Base-by-base conservation (phyloP, 441 rosid genomes). In the Syzygium syzygioides region DNA sequence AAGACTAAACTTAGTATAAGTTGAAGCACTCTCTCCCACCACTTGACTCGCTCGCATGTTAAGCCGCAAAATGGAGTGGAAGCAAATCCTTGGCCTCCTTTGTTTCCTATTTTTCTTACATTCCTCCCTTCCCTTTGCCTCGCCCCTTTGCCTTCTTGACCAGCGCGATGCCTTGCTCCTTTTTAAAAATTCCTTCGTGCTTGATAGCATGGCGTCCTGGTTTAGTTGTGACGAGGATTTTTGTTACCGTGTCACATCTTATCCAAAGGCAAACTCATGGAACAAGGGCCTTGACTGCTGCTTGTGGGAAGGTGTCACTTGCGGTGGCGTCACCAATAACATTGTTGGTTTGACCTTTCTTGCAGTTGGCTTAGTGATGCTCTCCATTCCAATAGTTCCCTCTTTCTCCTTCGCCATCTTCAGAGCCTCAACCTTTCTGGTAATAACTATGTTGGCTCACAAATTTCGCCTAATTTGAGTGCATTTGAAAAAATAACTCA, bases 241-340 rank as follows among this genome's bases (percentile, higher is more conserved):
- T 18, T 18, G 19, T n/a, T 7, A 55, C 89, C 79, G 2, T 7
- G 19, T 14, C 71, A n/a, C 17, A 7, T 62, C 71, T 64, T 64
- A 64, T n/a, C 71, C 71, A 17, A 64, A 62, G 34, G 30, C 20
- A 17, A 30, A 64, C 37, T 7, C 37, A 30, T 64, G 71, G 71
- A n/a, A 64, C 18, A 4, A 3, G 71, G 4, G 3, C 11, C 2
- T n/a, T 1, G 11, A 64, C 6, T 64, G 37, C 20, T 64, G 37
- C 71, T 64, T 3, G 1, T 64, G 71, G 37, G 37, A 64, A 2
- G 34, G 34, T 13, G 68, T 62, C 0, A 2, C 17, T 28, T 60
- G 32, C 7, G 66, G 28, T 9, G 15, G 3, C 3, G 3, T 59
- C 9, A 14, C 0, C 0, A 1, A 34, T 3, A 14, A n/a, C 1